phyloP scores from a whole-genome alignment of 176 grass and related monocot species.

The Phragmites australis region DNA sequence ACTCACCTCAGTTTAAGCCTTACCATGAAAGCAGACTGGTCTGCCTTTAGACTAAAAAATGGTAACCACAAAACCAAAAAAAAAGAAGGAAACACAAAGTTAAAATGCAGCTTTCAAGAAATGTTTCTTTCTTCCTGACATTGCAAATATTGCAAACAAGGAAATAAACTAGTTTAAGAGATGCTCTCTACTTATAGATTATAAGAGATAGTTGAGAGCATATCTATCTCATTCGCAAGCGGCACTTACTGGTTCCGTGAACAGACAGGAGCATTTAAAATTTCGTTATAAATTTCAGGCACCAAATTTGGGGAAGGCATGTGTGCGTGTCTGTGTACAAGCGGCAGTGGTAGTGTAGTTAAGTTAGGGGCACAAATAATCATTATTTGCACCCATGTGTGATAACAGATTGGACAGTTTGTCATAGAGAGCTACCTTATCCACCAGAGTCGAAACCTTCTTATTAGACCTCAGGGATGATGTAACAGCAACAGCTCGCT shows the following conservation, averaged over 20 bases:
- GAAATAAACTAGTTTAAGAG: conserved; percentile 8
- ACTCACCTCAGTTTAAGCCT: conserved; percentile 39
- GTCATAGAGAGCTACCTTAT: conserved; percentile 66
- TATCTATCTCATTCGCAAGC: not conserved
- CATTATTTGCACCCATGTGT: not conserved
- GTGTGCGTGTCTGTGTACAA: no score
- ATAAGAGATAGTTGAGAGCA: not conserved
- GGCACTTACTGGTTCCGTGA: not conserved
- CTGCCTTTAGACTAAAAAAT: conserved; percentile 25
- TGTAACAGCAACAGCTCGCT: conserved; percentile 59
- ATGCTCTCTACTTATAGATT: not conserved
- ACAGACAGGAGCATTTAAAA: not conserved
- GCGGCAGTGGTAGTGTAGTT: not conserved
- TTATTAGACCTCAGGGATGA: conserved; percentile 87
- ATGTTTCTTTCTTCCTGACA: conserved; percentile 3
- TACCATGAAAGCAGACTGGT: conserved; percentile 38
- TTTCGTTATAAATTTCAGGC: not conserved
- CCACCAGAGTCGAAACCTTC: conserved; percentile 91
- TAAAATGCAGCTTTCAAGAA: not conserved
- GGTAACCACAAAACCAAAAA: conserved; percentile 3
- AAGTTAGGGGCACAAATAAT: not conserved
- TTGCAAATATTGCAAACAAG: not conserved
- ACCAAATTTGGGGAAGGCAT: not conserved
- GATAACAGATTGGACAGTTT: not conserved
- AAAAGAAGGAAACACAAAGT: conserved; percentile 27